A percentile compares a stretch with the other conserved stretches of the same genome.
These are phyloP conservation scores for Knufia petricola DNA, from an alignment of 2,329 filamentous ascomycete genomes.

Conservation along the genomic window DNA sequence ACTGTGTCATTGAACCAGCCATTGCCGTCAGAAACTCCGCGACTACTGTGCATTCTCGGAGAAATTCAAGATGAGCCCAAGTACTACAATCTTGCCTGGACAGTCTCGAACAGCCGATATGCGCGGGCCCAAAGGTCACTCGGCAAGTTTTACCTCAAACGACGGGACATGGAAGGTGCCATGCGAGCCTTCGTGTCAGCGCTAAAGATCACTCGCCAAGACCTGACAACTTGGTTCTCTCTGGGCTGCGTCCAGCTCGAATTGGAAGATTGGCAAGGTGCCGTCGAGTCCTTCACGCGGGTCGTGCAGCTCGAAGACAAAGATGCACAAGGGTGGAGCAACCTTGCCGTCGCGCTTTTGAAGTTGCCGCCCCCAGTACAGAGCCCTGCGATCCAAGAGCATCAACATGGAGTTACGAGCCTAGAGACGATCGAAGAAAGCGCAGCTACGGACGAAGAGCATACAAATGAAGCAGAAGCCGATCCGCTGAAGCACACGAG, in stretches of 20 bases:
- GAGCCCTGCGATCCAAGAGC: slow-evolving; percentile 22
- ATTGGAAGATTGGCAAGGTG: slow-evolving; percentile 64
- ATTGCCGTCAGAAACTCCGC: slow-evolving; percentile 65
- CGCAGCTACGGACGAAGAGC: slow-evolving; percentile 23
- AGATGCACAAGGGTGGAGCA: slow-evolving; percentile 90
- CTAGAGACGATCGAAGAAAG: slow-evolving; percentile 22
- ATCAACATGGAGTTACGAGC: slow-evolving; percentile 10
- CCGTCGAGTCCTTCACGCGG: slow-evolving; percentile 72
- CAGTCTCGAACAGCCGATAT: slow-evolving; percentile 69
- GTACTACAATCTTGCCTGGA: slow-evolving; percentile 82
- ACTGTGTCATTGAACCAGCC: slow-evolving; percentile 61
- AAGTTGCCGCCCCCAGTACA: slow-evolving; percentile 29
- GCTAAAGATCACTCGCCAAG: slow-evolving; percentile 68
- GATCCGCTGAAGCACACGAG: slow-evolving; percentile 54
- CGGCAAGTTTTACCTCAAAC: slow-evolving; percentile 63
- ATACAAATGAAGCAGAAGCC: slow-evolving; percentile 8
- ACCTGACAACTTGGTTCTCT: slow-evolving; percentile 77
- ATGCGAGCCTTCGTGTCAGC: slow-evolving; percentile 69
- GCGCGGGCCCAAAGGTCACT: slow-evolving; percentile 80
- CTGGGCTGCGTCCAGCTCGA: slow-evolving; percentile 81
- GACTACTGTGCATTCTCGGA: slow-evolving; percentile 85
- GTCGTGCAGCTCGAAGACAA: slow-evolving; percentile 77
- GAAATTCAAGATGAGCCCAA: slow-evolving; percentile 67
- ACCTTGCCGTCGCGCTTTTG: slow-evolving; percentile 77
- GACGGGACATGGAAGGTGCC: slow-evolving; percentile 58